Base-by-base conservation (phyloP, 2,329 filamentous ascomycete genomes). In the Tolypocladium inflatum region DNA sequence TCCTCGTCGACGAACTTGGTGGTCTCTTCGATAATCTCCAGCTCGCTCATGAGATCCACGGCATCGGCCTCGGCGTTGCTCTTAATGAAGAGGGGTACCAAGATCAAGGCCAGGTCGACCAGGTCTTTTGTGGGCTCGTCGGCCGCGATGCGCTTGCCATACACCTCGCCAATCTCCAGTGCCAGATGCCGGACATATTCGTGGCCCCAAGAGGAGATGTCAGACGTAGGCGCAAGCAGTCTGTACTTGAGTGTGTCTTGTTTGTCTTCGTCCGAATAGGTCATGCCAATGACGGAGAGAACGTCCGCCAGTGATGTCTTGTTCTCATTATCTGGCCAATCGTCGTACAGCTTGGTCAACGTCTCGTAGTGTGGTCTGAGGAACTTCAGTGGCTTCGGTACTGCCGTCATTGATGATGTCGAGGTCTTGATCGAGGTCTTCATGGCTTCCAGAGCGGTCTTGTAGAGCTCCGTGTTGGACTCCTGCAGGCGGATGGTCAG, bases 371-470 rank as follows among this genome's bases (percentile, higher is more conserved):
- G 93, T 65, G 93, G 94, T 78, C 94, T 86, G 63, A 99, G 84
- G 74, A 99, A 99, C 76, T 99, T 99, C 68, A 99, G 83, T 39
- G 94, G 94, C 77, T 99, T 99, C 30, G 95, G 94, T 62, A 99
- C 94, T 60, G 94, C 94, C 54, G 94, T 99, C 94, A 99, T 99
- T 52, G 95, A 99, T 60, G 92, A 97, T 64, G 94, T 99, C 60
- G 94, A 96, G 58, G 94, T 99, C 80, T 97, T 97, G 81, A 99
- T 99, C 71, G 91, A 95, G 69, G 87, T 91, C 80, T 97, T 97
- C 85, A 99, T 97, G 65, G 91, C 89, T 75, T 97, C 92, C 65
- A 99, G 80, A 57, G 94, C 89, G 60, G 92, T 85, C 73, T 92
- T 93, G 80, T 97, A 97, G 65, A 97, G 88, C 59, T 85, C 86